Evolutionary conservation across 768 basidiomycete species (phyloP).

Genomic region (Boletus bicolor): DNA sequence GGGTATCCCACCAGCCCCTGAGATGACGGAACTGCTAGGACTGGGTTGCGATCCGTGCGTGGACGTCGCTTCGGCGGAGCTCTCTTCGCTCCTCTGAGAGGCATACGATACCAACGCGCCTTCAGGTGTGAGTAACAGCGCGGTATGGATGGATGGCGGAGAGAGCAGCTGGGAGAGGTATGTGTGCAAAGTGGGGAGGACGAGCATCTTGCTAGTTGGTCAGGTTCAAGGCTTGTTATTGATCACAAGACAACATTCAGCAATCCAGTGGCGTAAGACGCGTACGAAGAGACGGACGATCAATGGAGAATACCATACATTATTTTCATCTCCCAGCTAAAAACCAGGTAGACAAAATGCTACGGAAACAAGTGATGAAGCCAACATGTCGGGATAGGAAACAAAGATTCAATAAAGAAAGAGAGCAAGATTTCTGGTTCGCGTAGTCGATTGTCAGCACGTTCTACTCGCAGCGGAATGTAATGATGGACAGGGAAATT

Average conservation of each 20-base stretch:
- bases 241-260: not conserved
- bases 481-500: not conserved
- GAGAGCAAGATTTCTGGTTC: not conserved
- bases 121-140: constrained; percentile 65
- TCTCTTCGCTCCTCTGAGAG: constrained; percentile 37
- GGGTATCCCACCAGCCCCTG: constrained; percentile 1
- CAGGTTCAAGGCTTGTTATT: not conserved
- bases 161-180: constrained; percentile 61
- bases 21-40: constrained; percentile 1
- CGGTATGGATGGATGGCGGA: constrained; percentile 64
- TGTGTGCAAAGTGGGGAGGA: constrained; percentile 63
- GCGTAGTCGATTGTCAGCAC: constrained; percentile 6
- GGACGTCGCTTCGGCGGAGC: not conserved
- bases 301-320: constrained; percentile 26
- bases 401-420: constrained; percentile 3
- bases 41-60: constrained; percentile 6
- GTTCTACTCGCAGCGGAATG: constrained; percentile 9
- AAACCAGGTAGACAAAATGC: constrained; percentile 6
- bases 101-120: constrained; percentile 72
- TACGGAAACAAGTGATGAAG: constrained; percentile 20
- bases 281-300: not conserved
- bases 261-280: not conserved
- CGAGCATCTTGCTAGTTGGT: constrained; percentile 49
- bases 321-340: constrained; percentile 8
- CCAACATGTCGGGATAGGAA: constrained; percentile 5